Percentiles rank a stretch among this genome's conserved stretches.
Evolutionary conservation across 306 rosid genomes (phyloP).

Genomic region (Ceratonia siliqua): DNA sequence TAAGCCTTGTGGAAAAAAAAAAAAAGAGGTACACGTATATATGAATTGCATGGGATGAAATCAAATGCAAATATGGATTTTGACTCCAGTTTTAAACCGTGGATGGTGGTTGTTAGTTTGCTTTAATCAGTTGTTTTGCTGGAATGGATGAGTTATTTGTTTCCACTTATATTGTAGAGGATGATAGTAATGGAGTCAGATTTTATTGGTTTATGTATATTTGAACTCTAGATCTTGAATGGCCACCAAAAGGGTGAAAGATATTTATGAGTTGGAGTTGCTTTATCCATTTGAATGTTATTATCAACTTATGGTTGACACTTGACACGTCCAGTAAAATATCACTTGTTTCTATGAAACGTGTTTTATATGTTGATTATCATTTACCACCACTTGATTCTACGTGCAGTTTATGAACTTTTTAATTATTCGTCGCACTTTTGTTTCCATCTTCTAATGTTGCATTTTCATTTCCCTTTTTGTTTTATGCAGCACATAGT

Average conservation of each 20-base stretch:
- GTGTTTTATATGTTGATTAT: neutral
- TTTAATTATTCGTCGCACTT: neutral
- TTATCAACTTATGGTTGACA: neutral
- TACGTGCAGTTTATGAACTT: neutral
- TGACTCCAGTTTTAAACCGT: neutral
- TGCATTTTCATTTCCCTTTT: conserved; percentile 28
- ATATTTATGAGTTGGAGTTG: neutral
- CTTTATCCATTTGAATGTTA: neutral
- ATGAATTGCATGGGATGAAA: neutral
- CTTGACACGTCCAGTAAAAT: neutral
- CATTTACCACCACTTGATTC: conserved; percentile 22
- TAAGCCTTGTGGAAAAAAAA: neutral
- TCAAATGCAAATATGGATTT: neutral
- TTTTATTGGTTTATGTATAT: neutral
- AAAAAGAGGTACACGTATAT: neutral
- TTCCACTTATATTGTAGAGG: neutral
- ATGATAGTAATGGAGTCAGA: neutral
- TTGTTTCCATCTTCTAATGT: conserved; percentile 11
- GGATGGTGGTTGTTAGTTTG: neutral
- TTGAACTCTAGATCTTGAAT: neutral
- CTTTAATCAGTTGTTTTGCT: neutral
- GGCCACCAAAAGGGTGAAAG: neutral
- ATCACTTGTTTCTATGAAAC: neutral
- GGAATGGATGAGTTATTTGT: neutral
- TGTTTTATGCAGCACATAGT: conserved; percentile 31